Evolutionary conservation across 1,139 yeast genomes (phyloP), one percentile per base, ranked within the genome.

Genomic region (Magnusiomyces magnusii): DNA sequence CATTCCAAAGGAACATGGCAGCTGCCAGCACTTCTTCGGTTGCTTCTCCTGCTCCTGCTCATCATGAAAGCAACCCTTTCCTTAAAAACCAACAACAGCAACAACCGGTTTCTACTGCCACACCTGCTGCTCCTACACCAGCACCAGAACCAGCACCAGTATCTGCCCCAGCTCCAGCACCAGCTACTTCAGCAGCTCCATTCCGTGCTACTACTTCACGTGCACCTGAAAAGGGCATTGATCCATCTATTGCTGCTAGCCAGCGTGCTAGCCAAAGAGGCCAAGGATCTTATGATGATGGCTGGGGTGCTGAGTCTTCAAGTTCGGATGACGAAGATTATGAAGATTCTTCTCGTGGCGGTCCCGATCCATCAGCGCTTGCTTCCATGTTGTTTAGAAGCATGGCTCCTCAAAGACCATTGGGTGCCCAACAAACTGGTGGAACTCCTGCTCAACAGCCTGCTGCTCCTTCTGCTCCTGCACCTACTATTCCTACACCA

Each of bases 361-460:
- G 70, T 47, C 69, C 71, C 15, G 73, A 85, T 51, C 86, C 88
- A 17, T 83, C 86, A 1, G 80, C 81, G 59, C 76, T 84, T 61
- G 88, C 89, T 1, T 82, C 83, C 63, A 73, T 83, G 67, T 74
- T 84, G 59, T 84, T 84, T 68, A 86, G 87, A 1, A 82, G 86
- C 2, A 82, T 83, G 86, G 78, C 77, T 54, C 79, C 81, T 2
- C 71, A 74, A 13, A 70, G 72, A 25, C 51, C 64, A 27, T 34
- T 55, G n/a, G 36, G 31, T 47, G 42, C 41, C 15, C 52, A 51
- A 24, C 47, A 23, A 3, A 51, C 51, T 27, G 57, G 54, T 34
- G 28, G 60, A 23, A 25, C 59, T 19, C 51, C 61, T 27, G 44
- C 58, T n/a, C 58, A 54, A 65, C 7, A 64, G 69, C 57, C 64